Base-by-base conservation (phyloP, 176 grass and related monocot species). In the Triticum aestivum region DNA sequence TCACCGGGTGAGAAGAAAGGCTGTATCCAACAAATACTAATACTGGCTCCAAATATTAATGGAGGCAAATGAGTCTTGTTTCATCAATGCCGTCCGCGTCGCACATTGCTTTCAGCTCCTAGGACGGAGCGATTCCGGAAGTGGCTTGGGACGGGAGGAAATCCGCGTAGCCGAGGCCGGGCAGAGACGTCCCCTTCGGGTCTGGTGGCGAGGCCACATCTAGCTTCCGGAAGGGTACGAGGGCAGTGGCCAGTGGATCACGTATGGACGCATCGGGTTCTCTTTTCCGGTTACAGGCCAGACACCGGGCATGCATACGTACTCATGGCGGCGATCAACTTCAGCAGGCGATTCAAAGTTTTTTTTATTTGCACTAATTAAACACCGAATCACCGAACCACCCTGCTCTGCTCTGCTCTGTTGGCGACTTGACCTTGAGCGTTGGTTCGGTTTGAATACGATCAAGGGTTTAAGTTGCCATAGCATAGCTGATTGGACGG, bases 91-190 rank as follows among this genome's bases (percentile, higher is more conserved):
- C 67, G 47, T 20, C 73, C 24, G 74, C 61, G 61, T 77, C 34
- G 23, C 65, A 6, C 84, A 37, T 75, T 84, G 85, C 75, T 84
- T 84, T 83, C 85, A 9, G 75, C 27, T 80, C 85, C 85, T 87
- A 75, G 61, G 80, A 87, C 61, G 13, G 35, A 58, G 75, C 80
- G 68, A 79, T 75, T 80, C 75, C 5, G 80, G 89, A 83, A 79
- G 33, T 15, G 9, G 56, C 58, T 21, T 9, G 33, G 15, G 54
- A 20, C 21, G 32, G 14, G 34, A 59, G 7, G 23, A 26, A 59
- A 72, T 30, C 65, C 65, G 51, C 75, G 61, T 62, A 2, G 9
- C n/a, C 70, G 51, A 54, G 47, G 2, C 15, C 51, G 15, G 18
- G 51, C 44, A 12, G 58, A 65, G 20, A 35, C 79, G 84, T 83